Conservation (phyloP, 257 asterid species). For the Scutellaria baicalensis region DNA sequence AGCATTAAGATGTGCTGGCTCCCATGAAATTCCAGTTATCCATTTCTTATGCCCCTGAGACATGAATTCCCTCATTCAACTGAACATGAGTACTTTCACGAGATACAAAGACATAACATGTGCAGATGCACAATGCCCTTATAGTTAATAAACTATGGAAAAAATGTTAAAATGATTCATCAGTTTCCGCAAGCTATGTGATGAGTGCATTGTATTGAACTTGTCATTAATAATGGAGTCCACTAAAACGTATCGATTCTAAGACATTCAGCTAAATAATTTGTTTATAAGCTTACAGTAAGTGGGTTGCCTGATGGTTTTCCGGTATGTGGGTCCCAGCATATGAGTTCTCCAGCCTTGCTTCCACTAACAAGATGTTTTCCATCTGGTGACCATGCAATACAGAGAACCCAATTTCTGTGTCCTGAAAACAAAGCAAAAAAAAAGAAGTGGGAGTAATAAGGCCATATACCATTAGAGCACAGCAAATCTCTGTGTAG, state of each 20-base stretch:
- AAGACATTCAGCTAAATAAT: background rate
- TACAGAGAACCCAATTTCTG: constrained; percentile 88
- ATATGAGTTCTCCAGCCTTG: constrained; percentile 77
- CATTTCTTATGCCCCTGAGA: constrained; percentile 97
- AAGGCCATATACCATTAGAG: constrained; percentile 1
- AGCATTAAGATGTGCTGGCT: constrained; percentile 83
- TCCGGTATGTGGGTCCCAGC: constrained; percentile 92
- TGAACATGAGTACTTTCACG: background rate
- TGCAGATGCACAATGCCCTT: background rate
- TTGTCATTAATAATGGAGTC: background rate
- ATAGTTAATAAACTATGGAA: background rate
- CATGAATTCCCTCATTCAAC: constrained; percentile 6
- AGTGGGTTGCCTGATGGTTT: constrained; percentile 70
- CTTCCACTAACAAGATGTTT: constrained; percentile 90
- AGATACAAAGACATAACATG: background rate
- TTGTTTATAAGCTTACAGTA: constrained; percentile 34
- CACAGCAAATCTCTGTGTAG: background rate
- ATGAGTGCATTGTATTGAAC: background rate
- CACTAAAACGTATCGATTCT: background rate
- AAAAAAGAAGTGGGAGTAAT: background rate
- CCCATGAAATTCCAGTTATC: constrained; percentile 99
- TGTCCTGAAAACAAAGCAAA: constrained; percentile 49
- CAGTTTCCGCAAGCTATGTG: background rate
- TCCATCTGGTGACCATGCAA: constrained; percentile 97
- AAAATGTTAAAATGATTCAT: background rate